Evolutionary conservation across 805 yeast genomes (phyloP).

Genomic region (Monosporozyma solicola): DNA sequence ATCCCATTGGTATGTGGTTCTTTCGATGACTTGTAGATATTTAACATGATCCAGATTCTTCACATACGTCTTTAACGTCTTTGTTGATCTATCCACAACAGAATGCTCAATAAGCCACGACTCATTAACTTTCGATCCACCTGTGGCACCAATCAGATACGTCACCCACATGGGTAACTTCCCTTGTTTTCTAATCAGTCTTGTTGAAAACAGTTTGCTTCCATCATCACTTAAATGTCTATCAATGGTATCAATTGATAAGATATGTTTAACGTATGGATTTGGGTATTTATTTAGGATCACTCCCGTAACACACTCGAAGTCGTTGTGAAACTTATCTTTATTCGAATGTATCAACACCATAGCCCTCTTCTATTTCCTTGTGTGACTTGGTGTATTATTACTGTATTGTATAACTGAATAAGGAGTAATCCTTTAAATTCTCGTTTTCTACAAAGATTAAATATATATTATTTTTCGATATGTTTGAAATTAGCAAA

Average conservation of each 20-base stretch:
- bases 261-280: conserved; percentile 80
- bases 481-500: background rate
- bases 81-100: conserved; percentile 52
- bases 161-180: conserved; percentile 70
- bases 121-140: conserved; percentile 36
- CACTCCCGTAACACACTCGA: conserved; percentile 66
- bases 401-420: too few relatives aligned
- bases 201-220: conserved; percentile 62
- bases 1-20: conserved; percentile 43
- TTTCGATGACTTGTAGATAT: conserved; percentile 73
- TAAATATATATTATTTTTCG: background rate
- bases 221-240: conserved; percentile 49
- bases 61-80: conserved; percentile 57
- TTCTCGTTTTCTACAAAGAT: too few relatives aligned
- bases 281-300: conserved; percentile 63
- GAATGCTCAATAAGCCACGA: conserved; percentile 79
- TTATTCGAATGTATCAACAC: conserved; percentile 50
- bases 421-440: too few relatives aligned
- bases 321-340: conserved; percentile 56
- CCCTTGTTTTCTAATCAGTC: conserved; percentile 71
- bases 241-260: conserved; percentile 70
- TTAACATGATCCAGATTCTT: conserved; percentile 77
- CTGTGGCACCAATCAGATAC: conserved; percentile 23
- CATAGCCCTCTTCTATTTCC: conserved; percentile 32
- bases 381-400: background rate